Evolutionary conservation across 257 asterid species (phyloP), one percentile per base, ranked within the genome.

Genomic region (Nicotiana benthamiana): DNA sequence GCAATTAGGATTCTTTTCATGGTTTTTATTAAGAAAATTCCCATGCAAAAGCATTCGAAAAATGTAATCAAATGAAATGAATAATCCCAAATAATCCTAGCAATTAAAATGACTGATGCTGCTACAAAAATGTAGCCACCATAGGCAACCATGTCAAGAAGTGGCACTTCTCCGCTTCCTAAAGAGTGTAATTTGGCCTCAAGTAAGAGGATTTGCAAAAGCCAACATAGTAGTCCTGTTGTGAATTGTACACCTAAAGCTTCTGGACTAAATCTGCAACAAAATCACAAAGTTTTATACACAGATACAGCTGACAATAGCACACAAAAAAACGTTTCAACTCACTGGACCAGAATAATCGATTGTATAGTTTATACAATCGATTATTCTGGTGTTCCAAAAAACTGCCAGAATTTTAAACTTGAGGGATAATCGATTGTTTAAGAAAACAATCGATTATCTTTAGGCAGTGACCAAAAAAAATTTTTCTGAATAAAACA

Each of bases 201-300:
- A 81, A 85, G 83, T 43, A 85, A 67, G 1, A 83, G 61, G 6
- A 85, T 80, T 77, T 87, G 86, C 66, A 87, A 65, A 51, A 83
- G 81, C 88, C 88, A 87, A 18, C 88, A 86, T n/a, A 87, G 80
- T 79, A 87, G 26, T 40, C 87, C 90, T 63, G 84, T 87, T 48
- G 84, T 53, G 22, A 85, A 85, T 80, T 79, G 81, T 86, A 88
- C 86, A 64, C 84, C 86, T 27, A 87, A 46, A 36, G 88, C 87
- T 75, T 87, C 88, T 57, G 88, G 87, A 75, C 86, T 83, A 80
- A 87, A 87, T 82, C 90, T 87, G 84, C 11, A 24, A 30, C 56
- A 8, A 12, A 40, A 30, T 8, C 32, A 20, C 2, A 75, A 10
- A 46, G 60, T 24, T 72, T 0, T 46, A 46, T 24, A 0, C 32